These are phyloP conservation scores for Phlegmacium glaucopus DNA, from an alignment of 768 basidiomycete species.

Conservation along the genomic window DNA sequence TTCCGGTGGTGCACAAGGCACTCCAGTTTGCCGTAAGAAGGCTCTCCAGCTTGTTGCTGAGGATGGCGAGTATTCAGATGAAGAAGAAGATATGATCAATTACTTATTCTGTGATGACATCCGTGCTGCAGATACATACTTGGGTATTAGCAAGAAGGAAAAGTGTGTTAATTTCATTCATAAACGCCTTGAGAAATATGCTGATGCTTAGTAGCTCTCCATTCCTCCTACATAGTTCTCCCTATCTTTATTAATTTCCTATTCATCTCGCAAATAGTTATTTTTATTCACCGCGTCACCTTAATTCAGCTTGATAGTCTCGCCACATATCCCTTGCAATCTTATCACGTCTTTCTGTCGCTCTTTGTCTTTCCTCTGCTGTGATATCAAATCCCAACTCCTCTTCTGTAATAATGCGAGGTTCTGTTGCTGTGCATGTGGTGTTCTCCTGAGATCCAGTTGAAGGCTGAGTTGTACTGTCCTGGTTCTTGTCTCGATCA, in stretches of 20 bases:
- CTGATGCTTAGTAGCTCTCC: neutral
- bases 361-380: slow-evolving; percentile 2
- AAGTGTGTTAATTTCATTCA: neutral
- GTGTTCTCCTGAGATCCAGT: neutral
- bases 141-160: neutral
- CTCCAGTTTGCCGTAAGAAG: too few species aligned
- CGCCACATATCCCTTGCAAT: slow-evolving; percentile 10
- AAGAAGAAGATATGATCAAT: neutral
- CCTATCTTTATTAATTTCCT: neutral
- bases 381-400: slow-evolving; percentile 1
- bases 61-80: neutral
- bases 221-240: neutral
- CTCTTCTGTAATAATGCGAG: neutral
- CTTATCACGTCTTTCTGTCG: slow-evolving; percentile 1
- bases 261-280: neutral
- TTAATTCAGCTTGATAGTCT: slow-evolving; percentile 2
- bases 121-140: neutral
- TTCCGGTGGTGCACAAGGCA: too few species aligned
- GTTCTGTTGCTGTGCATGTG: neutral
- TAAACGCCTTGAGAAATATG: neutral
- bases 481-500: slow-evolving; percentile 15
- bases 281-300: neutral
- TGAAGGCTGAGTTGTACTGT: neutral
- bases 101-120: neutral
- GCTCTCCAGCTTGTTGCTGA: too few species aligned